Base-by-base conservation (phyloP, 1,284 basidiomycete genomes). In the Trametes hirsuta region DNA sequence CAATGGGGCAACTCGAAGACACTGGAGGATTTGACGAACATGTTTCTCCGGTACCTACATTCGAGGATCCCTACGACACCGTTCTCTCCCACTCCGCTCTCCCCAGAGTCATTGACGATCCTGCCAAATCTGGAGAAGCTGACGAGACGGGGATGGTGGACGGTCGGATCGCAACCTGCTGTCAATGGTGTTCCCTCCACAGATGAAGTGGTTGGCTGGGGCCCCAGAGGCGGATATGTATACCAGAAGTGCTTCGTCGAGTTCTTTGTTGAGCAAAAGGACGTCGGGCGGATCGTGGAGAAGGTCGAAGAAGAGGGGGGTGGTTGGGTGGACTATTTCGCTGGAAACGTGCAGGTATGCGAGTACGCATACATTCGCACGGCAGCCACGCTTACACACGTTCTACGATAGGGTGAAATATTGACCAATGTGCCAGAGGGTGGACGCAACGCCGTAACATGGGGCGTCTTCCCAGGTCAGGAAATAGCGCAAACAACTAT, bases 171-270 rank as follows among this genome's bases (percentile, higher is more conserved):
- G 18, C 97, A 99, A 74, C 97, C 97, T 18, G 92, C 95, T 1
- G 88, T 98, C 6, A 91, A 98, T 71, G 93, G 91, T 4, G 85
- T 80, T 12, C 78, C 75, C 44, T 95, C 93, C 42, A 81, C 85
- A 63, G 88, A 97, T 71, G 81, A 84, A 12, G 77, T 91, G 0
- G 87, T 96, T 61, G 97, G 97, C 1, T 99, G 97, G 89, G 97
- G 97, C 5, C 97, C 97, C 6, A 80, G 82, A 48, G 89, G 87
- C 10, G 97, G 97, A 4, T 96, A 95, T 75, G 91, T 99, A 12
- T 99, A 94, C 76, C 97, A 99, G 75, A 99, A 99, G 76, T 85
- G 91, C 4, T 99, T 98, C 72, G 95, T 98, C 6, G 97, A 99
- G 76, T 97, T 98, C 73, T 99, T 99, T 72, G 91, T 91, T 41